A percentile compares a stretch with the other conserved stretches of the same genome.
phyloP scores from a whole-genome alignment of 148 eudicot species.

The Silene conica region DNA sequence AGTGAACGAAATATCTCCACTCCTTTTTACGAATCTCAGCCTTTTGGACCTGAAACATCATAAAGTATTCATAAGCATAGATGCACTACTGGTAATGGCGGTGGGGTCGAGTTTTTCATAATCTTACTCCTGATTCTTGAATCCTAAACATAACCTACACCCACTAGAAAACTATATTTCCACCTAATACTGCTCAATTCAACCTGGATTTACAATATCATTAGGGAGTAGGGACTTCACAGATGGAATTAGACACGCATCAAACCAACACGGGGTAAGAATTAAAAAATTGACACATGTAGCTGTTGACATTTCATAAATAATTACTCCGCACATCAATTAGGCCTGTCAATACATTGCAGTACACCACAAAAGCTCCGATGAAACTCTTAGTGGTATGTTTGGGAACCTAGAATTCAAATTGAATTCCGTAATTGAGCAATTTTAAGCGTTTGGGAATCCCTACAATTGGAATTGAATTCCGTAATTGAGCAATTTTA shows the following conservation, averaged over 20 bases:
- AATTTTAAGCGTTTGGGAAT: too few relatives aligned
- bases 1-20: conserved; percentile 93
- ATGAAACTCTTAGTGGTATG: too few relatives aligned
- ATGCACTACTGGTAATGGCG: not conserved
- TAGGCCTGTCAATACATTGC: too few relatives aligned
- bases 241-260: not conserved
- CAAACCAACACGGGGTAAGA: not conserved
- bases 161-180: not conserved
- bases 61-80: not conserved
- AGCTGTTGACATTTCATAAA: too few relatives aligned
- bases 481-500: too few relatives aligned
- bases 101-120: not conserved
- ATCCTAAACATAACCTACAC: not conserved
- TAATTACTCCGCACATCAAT: too few relatives aligned
- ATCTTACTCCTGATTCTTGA: not conserved
- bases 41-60: conserved; percentile 68
- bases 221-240: not conserved
- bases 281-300: too few relatives aligned
- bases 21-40: conserved; percentile 76
- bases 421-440: too few relatives aligned
- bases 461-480: too few relatives aligned
- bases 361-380: too few relatives aligned
- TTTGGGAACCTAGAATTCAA: too few relatives aligned
- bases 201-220: not conserved
- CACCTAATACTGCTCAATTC: not conserved